Conservation (phyloP, 2,329 filamentous ascomycete species). For the Hypoxylon sp. region DNA sequence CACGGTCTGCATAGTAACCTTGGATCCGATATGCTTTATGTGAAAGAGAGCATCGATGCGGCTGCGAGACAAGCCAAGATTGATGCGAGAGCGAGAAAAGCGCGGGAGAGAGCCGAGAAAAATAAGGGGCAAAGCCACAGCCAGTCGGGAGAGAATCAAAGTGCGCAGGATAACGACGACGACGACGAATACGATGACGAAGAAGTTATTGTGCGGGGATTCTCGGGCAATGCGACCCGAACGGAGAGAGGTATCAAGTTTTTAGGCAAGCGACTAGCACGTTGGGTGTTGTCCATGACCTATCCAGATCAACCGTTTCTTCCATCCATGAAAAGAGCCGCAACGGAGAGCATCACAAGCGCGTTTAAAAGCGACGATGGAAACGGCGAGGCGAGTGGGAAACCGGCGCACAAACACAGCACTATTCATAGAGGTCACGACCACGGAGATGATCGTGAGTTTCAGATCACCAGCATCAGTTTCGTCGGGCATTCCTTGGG, state of each 20-base stretch:
- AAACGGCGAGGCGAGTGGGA: slow-evolving; percentile 55
- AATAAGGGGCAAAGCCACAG: slow-evolving; percentile 31
- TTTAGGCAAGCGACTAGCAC: slow-evolving; percentile 90
- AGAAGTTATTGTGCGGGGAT: slow-evolving; percentile 88
- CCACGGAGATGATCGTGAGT: slow-evolving; percentile 61
- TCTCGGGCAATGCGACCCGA: slow-evolving; percentile 85
- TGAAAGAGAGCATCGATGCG: slow-evolving; percentile 96
- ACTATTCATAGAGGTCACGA: slow-evolving; percentile 58
- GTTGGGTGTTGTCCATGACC: slow-evolving; percentile 87
- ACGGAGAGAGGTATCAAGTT: slow-evolving; percentile 98
- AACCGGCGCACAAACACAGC: slow-evolving; percentile 67
- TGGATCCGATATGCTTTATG: slow-evolving; percentile 92
- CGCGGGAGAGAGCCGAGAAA: slow-evolving; percentile 54
- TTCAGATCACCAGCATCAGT: slow-evolving; percentile 91
- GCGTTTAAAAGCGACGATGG: slow-evolving; percentile 49
- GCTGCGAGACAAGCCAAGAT: slow-evolving; percentile 76
- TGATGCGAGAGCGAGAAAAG: slow-evolving; percentile 69
- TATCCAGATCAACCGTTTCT: slow-evolving; percentile 93
- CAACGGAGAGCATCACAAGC: slow-evolving; percentile 52
- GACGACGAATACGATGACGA: slow-evolving; percentile 75
- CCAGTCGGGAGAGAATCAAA: slow-evolving; percentile 28
- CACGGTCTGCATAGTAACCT: slow-evolving; percentile 96
- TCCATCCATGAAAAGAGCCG: slow-evolving; percentile 64
- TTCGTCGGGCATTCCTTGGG: slow-evolving; percentile 93
- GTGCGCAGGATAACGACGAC: slow-evolving; percentile 46